Base-by-base conservation (phyloP, 768 basidiomycete genomes). In the Leucosporidium scottii region DNA sequence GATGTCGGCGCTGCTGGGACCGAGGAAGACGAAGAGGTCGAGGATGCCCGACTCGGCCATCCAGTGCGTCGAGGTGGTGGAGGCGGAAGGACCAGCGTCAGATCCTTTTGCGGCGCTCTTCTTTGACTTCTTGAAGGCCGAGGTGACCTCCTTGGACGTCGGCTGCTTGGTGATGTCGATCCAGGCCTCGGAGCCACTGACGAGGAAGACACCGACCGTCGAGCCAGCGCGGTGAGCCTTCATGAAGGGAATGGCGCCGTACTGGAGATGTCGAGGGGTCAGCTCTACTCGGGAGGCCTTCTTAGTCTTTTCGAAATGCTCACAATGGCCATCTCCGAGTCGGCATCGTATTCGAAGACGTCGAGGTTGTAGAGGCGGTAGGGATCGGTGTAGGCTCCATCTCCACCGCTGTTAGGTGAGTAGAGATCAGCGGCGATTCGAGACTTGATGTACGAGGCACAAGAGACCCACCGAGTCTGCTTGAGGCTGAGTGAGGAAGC, bases 31-130 rank as follows among this genome's bases (percentile, higher is more conserved):
- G 80, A 98, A 91, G 15, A 96, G 78, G 78, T 99, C 94, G 61
- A 99, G 83, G 68, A 98, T 93, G 54, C 96, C 96, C 5, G 91
- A 92, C 78, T 99, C 96, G 10, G 93, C 92, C 70, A 97, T 86
- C 96, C 94, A 99, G 77, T 98, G 96, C 0, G 94, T 93, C 71
- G 87, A 82, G 0, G 90, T 89, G 12, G 89, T 88, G 13, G 27
- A 27, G 13, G 61, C 18, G 6, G 36, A 15, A 2, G 73, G 73
- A 1, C 71, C 68, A 18, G 18, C 47, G 59, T 60, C 59, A 15
- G n/a, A 7, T 23, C 51, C 51, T 27, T 34, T 59, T 2, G 23
- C 23, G 13, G 51, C 27, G 0, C 36, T 49, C 5, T 15, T 23
- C 61, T 65, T 66, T 7, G 34, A 20, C 61, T 67, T 69, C 66